These are phyloP conservation scores for Dothistroma septosporum DNA, from an alignment of 2,329 filamentous ascomycete genomes.

Conservation along the genomic window DNA sequence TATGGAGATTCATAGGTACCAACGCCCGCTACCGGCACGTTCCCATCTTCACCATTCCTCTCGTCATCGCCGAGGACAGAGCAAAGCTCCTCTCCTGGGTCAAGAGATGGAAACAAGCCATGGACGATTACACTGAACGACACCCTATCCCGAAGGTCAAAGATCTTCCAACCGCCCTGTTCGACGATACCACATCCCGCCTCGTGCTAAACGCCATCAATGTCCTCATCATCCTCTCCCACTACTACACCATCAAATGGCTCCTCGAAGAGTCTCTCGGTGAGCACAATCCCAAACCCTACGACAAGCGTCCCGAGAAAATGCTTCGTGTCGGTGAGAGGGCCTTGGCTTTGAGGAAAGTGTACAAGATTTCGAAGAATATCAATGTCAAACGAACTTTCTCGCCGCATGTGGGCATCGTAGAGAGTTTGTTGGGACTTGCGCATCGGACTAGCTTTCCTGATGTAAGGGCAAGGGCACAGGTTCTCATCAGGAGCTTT, in stretches of 20 bases:
- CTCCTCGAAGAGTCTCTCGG: neutral
- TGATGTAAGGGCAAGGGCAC: neutral
- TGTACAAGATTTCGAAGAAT: neutral
- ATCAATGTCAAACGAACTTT: neutral
- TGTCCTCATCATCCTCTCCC: neutral
- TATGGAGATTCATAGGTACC: slow-evolving; percentile 1
- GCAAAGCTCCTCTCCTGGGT: neutral
- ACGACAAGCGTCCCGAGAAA: neutral
- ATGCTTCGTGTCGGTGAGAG: neutral
- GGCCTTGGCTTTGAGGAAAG: neutral
- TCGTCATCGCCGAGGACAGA: neutral
- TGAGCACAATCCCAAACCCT: neutral
- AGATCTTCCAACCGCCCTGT: neutral
- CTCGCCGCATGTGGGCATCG: slow-evolving; percentile 1
- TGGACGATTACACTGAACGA: neutral
- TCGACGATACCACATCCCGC: neutral
- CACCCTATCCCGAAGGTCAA: too few species aligned
- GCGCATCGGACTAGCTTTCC: slow-evolving; percentile 1
- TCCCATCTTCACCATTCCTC: neutral
- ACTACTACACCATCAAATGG: neutral
- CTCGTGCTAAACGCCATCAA: neutral
- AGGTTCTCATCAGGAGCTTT: neutral
- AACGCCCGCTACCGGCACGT: neutral
- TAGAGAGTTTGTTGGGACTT: neutral
- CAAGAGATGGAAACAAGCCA: neutral